A percentile compares a stretch with the other conserved stretches of the same genome.
Conservation (phyloP, 192 early-diverging fungal species). For the Coemansia asiatica region DNA sequence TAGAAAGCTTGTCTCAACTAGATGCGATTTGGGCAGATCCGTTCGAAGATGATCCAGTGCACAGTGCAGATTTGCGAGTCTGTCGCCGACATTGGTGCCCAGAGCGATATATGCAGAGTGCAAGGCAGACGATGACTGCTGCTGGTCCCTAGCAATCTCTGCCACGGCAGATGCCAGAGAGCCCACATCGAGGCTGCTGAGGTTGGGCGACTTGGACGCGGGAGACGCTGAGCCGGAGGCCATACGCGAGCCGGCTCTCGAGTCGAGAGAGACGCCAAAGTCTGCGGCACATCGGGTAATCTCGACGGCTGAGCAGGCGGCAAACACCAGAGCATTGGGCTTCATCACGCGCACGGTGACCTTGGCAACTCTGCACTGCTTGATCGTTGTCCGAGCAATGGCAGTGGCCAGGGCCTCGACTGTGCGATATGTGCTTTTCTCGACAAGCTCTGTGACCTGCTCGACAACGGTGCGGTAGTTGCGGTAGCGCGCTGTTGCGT, state of each 20-base stretch:
- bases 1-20: slow-evolving; percentile 91
- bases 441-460: slow-evolving; percentile 77
- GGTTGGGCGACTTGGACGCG: neutral
- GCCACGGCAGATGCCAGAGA: neutral
- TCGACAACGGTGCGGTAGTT: slow-evolving; percentile 91
- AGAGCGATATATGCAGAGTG: slow-evolving; percentile 74
- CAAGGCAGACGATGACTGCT: neutral
- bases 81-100: slow-evolving; percentile 90
- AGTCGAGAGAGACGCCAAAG: slow-evolving; percentile 28
- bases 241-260: neutral
- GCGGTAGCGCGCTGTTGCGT: slow-evolving; percentile 70
- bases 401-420: slow-evolving; percentile 90
- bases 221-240: slow-evolving; percentile 20
- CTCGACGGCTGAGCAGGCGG: slow-evolving; percentile 83
- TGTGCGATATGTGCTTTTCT: slow-evolving; percentile 86
- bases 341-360: slow-evolving; percentile 91
- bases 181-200: neutral
- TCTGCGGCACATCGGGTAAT: slow-evolving; percentile 73
- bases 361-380: slow-evolving; percentile 82
- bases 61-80: slow-evolving; percentile 71
- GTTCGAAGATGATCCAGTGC: slow-evolving; percentile 60
- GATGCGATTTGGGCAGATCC: slow-evolving; percentile 33
- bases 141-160: neutral
- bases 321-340: slow-evolving; percentile 91
- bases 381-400: slow-evolving; percentile 74